Percentiles rank a stretch among this genome's conserved stretches.
Evolutionary conservation across 1,284 basidiomycete species (phyloP).

Genomic region (Ustilago loliicola): DNA sequence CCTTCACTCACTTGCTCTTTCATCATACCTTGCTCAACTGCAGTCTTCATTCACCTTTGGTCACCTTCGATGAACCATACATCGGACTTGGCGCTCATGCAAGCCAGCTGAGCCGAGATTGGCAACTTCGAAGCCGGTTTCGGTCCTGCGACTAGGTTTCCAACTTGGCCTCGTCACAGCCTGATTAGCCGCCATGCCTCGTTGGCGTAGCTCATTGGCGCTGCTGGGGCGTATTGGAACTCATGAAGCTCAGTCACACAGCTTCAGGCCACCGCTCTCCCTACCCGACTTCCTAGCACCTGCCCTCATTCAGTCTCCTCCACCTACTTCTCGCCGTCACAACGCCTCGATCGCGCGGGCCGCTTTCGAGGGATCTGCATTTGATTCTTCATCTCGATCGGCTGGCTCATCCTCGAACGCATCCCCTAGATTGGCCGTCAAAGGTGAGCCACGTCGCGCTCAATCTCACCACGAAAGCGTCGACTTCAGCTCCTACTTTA

Average conservation of each 20-base stretch:
- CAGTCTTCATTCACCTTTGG: not conserved
- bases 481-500: not conserved
- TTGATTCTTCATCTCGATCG: not conserved
- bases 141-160: slow-evolving; percentile 1
- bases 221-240: not conserved
- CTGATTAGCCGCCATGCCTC: slow-evolving; percentile 14
- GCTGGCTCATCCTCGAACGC: slow-evolving; percentile 1
- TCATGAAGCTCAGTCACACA: not conserved
- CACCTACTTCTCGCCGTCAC: slow-evolving; percentile 7
- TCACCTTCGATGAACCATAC: not conserved
- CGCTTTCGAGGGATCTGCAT: not conserved
- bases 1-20: not conserved
- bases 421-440: not conserved
- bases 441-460: not conserved
- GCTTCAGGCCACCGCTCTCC: not conserved
- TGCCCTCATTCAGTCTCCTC: not conserved
- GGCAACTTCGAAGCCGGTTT: not conserved
- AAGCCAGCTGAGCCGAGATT: not conserved
- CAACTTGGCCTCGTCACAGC: not conserved
- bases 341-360: slow-evolving; percentile 9
- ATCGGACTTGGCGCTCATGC: not conserved
- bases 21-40: not conserved
- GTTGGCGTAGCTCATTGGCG: slow-evolving; percentile 16
- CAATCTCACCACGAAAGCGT: not conserved
- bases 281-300: slow-evolving; percentile 36